These are phyloP conservation scores for Iris macrosiphon DNA, from an alignment of 106 monocot genomes.

Conservation along the genomic window DNA sequence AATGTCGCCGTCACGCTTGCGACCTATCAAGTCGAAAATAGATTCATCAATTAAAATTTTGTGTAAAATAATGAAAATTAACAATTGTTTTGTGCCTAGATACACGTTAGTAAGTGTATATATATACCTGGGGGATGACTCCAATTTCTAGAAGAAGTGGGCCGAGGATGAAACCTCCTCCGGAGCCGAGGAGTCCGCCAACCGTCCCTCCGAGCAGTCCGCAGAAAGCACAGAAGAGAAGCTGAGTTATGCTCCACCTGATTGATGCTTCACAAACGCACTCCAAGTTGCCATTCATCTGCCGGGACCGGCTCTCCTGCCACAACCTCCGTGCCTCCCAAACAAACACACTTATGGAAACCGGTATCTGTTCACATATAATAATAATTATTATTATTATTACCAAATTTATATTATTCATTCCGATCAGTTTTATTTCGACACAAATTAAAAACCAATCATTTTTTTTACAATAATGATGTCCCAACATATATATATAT, in stretches of 20 bases:
- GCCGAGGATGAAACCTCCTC: constrained; percentile 97
- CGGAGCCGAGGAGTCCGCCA: constrained; percentile 93
- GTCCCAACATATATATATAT: no score
- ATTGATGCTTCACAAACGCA: constrained; percentile 91
- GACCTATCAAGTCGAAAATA: constrained; percentile 52
- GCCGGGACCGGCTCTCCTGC: constrained; percentile 49
- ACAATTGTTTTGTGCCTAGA: no score
- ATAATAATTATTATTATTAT: background rate
- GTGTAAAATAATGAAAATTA: no score
- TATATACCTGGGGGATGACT: constrained; percentile 79
- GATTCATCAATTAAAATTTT: no score
- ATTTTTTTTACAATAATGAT: background rate
- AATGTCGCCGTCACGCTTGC: constrained; percentile 96
- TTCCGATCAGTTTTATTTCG: no score
- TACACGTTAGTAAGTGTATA: no score
- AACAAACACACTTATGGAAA: constrained; percentile 51
- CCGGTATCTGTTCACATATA: constrained; percentile 43
- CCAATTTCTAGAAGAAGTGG: constrained; percentile 94
- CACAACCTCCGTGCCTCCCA: constrained; percentile 68
- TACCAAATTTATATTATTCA: no score
- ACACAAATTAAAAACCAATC: background rate
- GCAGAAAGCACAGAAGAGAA: constrained; percentile 71
- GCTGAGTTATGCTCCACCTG: constrained; percentile 57
- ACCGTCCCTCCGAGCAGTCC: constrained; percentile 89
- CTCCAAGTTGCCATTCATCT: constrained; percentile 59